A percentile compares a stretch with the other conserved stretches of the same genome.
Evolutionary conservation across 129 eudicot genomes (phyloP).

Genomic region (Chrysanthemum seticuspe): DNA sequence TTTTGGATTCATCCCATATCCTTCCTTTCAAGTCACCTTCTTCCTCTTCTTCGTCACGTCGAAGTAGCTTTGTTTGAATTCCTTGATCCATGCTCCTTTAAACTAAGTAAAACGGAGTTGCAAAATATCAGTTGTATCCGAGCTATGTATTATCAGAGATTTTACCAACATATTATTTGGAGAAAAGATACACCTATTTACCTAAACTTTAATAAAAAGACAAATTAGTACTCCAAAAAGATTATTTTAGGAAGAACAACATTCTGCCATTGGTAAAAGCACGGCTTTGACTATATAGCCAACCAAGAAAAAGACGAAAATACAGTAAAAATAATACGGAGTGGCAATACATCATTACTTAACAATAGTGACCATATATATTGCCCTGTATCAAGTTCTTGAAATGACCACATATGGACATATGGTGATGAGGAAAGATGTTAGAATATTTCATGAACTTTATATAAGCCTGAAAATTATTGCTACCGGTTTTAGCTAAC

Average conservation of each 20-base stretch:
- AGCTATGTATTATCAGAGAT: neutral
- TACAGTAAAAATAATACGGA: neutral
- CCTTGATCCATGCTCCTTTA: constrained; percentile 35
- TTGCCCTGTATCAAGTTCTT: too few species aligned
- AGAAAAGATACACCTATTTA: too few species aligned
- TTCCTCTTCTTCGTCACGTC: constrained; percentile 38
- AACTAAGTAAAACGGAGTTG: constrained; percentile 11
- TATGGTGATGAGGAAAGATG: too few species aligned
- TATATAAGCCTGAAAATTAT: too few species aligned
- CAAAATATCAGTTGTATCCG: neutral
- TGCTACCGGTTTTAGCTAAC: too few species aligned
- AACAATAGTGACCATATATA: neutral
- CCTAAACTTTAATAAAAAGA: too few species aligned
- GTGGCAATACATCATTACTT: constrained; percentile 8
- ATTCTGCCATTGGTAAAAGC: constrained; percentile 17
- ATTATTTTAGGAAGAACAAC: neutral
- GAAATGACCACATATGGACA: too few species aligned
- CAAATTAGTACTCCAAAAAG: too few species aligned
- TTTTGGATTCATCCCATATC: constrained; percentile 57
- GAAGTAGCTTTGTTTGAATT: constrained; percentile 41
- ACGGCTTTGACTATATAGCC: neutral
- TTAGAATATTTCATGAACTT: too few species aligned
- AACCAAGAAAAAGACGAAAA: neutral
- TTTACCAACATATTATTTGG: too few species aligned
- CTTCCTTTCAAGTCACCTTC: constrained; percentile 42